Conservation (phyloP, 306 rosid genomes). For the Malus domestica region ASM211411v1 NC_041803.1:621501-622000, state of each 20-base stretch:
- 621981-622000: conserved; percentile 44
- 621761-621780: conserved; percentile 10
- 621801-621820: conserved; percentile 66
- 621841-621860: conserved; percentile 60
- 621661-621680: conserved; percentile 58
- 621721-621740: conserved; percentile 2
- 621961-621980: conserved; percentile 58
- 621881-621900: conserved; percentile 64
- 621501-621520: conserved; percentile 66
- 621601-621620: conserved; percentile 64
- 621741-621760: conserved; percentile 12
- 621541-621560: neutral
- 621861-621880: conserved; percentile 54
- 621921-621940: conserved; percentile 79
- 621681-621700: conserved; percentile 60
- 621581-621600: conserved; percentile 35
- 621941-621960: conserved; percentile 92
- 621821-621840: conserved; percentile 62
- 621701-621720: conserved; percentile 9
- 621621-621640: conserved; percentile 97
- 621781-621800: conserved; percentile 85
- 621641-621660: conserved; percentile 72
- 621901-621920: conserved; percentile 61
- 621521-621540: conserved; percentile 17
- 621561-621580: conserved; percentile 2